Base-by-base conservation (phyloP, 495 filamentous ascomycete species). In the Corynascus novoguineensis region DNA sequence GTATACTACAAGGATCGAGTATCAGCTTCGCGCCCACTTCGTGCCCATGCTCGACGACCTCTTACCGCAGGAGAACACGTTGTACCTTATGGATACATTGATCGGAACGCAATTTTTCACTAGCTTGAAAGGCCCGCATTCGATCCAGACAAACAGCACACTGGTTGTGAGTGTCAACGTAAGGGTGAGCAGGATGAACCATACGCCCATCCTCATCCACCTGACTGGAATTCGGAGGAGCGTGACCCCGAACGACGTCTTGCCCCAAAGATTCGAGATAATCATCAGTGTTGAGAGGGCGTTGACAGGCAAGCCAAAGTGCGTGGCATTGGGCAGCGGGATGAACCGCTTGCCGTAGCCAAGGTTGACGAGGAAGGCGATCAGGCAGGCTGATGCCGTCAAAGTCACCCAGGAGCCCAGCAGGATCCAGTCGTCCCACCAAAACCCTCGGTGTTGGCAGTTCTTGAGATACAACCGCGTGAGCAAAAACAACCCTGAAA, bases 71-170 rank as follows among this genome's bases (percentile, higher is more conserved):
- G 66, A 60, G 15, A 64, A 68, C 3, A 66, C 51, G 32, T 62
- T 66, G 53, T 68, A 68, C 21, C 31, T 40, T n/a, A 60, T 17
- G 22, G 61, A 54, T 19, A 66, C 45, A 10, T 55, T 40, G 1
- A 53, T 14, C 11, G 58, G 35, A 53, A 74, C 68, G 47, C 74
- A 78, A 3, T 28, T 58, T 0, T 58, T 57, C 6, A 19, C 44
- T 17, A 61, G 60, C 11, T 55, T 35, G 21, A 63, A 50, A 7
- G 69, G 63, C 14, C 63, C 24, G 46, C 75, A 78, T 28, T 67
- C 64, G 2, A 71, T 28, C 59, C 67, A 78, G 5, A 67, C 63
- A 17, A 75, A 61, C 1, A 72, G 61, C 27, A 64, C 62, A 29
- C 65, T 75, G 9, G 70, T 32, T 15, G 67, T 66, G 34, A 73